phyloP scores from a whole-genome alignment of 306 rosid species.

The Carpinus viminea region DNA sequence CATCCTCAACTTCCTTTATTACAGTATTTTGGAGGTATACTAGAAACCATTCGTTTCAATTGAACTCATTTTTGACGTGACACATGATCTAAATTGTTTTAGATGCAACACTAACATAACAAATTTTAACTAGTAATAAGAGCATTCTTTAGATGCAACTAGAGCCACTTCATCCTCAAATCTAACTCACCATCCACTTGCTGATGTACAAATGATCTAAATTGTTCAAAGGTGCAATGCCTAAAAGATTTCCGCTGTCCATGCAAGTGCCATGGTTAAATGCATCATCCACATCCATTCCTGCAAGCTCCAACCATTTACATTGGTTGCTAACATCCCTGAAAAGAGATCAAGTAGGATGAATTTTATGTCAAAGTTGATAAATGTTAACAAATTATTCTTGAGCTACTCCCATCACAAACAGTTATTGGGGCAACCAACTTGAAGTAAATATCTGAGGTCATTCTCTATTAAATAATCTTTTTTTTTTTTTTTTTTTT shows the following conservation, averaged over 20 bases:
- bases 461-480: background rate
- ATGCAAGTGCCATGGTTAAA: slow-evolving; percentile 5
- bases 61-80: slow-evolving; percentile 37
- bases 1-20: slow-evolving; percentile 75
- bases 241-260: slow-evolving; percentile 28
- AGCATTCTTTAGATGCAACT: slow-evolving; percentile 30
- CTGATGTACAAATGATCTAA: slow-evolving; percentile 29
- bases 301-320: slow-evolving; percentile 16
- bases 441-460: background rate
- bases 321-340: slow-evolving; percentile 29
- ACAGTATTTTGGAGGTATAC: slow-evolving; percentile 32
- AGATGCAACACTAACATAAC: slow-evolving; percentile 3
- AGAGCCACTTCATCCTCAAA: slow-evolving; percentile 58
- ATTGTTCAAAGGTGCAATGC: slow-evolving; percentile 23
- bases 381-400: background rate
- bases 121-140: slow-evolving; percentile 26
- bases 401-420: background rate
- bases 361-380: background rate
- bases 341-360: slow-evolving; percentile 12
- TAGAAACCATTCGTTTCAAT: slow-evolving; percentile 59
- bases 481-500: no score
- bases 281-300: background rate
- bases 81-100: slow-evolving; percentile 5
- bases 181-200: slow-evolving; percentile 49
- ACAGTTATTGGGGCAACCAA: background rate